Evolutionary conservation across 2,329 filamentous ascomycete species (phyloP), one percentile per base, ranked within the genome.

Genomic region (Cercospora beticola): DNA sequence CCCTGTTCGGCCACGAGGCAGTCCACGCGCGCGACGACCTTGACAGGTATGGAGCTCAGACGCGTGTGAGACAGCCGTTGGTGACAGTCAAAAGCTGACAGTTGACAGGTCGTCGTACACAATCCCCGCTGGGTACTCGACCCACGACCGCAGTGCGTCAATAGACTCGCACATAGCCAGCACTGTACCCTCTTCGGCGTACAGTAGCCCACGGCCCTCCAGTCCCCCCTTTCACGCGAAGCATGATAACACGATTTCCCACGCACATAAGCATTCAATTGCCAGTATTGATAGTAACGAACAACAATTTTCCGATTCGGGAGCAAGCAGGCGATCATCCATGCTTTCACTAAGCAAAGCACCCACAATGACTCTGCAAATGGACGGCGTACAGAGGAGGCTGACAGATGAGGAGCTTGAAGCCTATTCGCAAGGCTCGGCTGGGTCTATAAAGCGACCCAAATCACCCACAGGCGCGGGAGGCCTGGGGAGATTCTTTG

Each of bases 401-500:
- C 69, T 77, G 12, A 75, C 78, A n/a, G 75, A 78, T 64, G 75
- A 78, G 26, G 77, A 76, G 21, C 60, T 75, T 26, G 68, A 67
- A 56, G 72, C 72, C 12, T 66, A 72, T 26, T 68, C 68, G 26
- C 71, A 73, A 36, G 68, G 71, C 21, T 68, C 68, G 49, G 28
- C 69, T 65, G 46, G 62, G 65, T 60, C 69, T 33, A 33, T 59
- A 14, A 78, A 75, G 62, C 79, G 81, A 68, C 80, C 82, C 16
- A 83, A 82, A 70, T 83, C 82, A 21, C 82, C 82, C 5, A 79
- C 75, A 12, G 83, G 81, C 8, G 78, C 74, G 18, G 83, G 83
- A 57, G 83, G 82, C 66, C 85, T 91, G 74, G 86, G 86, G 56
- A 88, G 86, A 14, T 89, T 91, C 78, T 91, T 91, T 74, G 87